Conservation (phyloP, 139 green algal genomes). For the Volvox africanus region DNA sequence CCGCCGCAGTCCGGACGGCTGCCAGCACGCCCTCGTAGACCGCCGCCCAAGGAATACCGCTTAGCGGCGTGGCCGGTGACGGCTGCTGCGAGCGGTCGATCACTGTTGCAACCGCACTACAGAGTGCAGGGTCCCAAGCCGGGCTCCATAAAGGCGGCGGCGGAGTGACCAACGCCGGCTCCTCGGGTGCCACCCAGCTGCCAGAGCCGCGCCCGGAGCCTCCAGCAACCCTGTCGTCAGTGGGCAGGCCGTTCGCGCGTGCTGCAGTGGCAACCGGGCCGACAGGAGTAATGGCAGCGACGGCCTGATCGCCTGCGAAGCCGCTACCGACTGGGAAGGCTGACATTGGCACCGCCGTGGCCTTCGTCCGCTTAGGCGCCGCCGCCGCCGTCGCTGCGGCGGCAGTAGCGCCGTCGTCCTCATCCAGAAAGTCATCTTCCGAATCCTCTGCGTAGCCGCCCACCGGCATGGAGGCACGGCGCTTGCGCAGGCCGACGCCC, state of each 20-base stretch:
- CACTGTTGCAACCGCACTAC: constrained; percentile 10
- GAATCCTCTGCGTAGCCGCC: constrained; percentile 33
- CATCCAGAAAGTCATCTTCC: constrained; percentile 3
- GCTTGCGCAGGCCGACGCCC: constrained; percentile 7
- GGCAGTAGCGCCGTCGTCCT: background rate
- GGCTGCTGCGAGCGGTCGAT: constrained; percentile 2
- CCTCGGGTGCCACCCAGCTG: constrained; percentile 34
- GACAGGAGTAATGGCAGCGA: background rate
- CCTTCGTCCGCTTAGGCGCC: background rate
- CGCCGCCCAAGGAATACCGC: constrained; percentile 2
- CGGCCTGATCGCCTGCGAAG: background rate
- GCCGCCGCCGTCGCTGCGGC: background rate
- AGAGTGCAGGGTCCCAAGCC: constrained; percentile 36
- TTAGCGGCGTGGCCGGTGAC: constrained; percentile 3
- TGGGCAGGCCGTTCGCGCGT: background rate
- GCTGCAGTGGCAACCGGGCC: background rate
- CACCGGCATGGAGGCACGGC: background rate
- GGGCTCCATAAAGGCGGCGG: constrained; percentile 26
- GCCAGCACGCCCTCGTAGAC: constrained; percentile 25
- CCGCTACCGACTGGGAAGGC: background rate
- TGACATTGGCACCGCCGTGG: background rate
- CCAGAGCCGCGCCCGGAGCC: background rate
- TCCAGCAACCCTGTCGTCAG: background rate
- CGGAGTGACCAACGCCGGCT: background rate
- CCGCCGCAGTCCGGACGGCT: background rate